phyloP scores from a whole-genome alignment of 208 protist species.

The Crithidia brevicula region DNA sequence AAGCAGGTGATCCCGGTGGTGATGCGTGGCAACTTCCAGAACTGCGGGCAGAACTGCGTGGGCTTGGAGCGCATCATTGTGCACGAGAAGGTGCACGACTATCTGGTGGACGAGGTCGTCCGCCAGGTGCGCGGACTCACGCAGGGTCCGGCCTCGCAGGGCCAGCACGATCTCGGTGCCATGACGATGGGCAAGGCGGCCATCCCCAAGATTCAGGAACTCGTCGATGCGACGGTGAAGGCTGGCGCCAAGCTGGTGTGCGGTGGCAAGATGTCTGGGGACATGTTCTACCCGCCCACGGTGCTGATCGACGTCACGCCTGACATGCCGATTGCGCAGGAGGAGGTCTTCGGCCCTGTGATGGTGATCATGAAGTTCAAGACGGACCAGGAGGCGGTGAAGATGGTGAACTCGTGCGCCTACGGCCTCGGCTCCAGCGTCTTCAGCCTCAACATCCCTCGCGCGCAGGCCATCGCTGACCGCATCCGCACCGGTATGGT shows the following conservation, averaged over 20 bases:
- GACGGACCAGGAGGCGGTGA: constrained; percentile 85
- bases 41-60: constrained; percentile 95
- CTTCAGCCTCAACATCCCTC: constrained; percentile 77
- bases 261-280: constrained; percentile 73
- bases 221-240: constrained; percentile 90
- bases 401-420: constrained; percentile 87
- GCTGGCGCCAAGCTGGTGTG: constrained; percentile 87
- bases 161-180: constrained; percentile 87
- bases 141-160: constrained; percentile 84
- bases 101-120: constrained; percentile 69
- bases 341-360: constrained; percentile 96
- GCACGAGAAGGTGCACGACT: constrained; percentile 90
- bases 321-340: constrained; percentile 89
- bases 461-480: constrained; percentile 85
- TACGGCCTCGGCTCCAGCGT: constrained; percentile 94
- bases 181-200: constrained; percentile 94
- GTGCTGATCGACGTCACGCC: constrained; percentile 91
- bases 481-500: constrained; percentile 89
- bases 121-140: constrained; percentile 62
- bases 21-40: constrained; percentile 92
- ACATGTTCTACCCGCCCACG: constrained; percentile 92
- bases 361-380: constrained; percentile 91
- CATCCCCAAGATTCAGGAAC: constrained; percentile 89
- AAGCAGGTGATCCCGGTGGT: constrained; percentile 89
- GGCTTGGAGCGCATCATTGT: constrained; percentile 88